A percentile compares a stretch with the other conserved stretches of the same genome.
phyloP scores from a whole-genome alignment of 2,329 filamentous ascomycete species.

The Didymella sp. region DNA sequence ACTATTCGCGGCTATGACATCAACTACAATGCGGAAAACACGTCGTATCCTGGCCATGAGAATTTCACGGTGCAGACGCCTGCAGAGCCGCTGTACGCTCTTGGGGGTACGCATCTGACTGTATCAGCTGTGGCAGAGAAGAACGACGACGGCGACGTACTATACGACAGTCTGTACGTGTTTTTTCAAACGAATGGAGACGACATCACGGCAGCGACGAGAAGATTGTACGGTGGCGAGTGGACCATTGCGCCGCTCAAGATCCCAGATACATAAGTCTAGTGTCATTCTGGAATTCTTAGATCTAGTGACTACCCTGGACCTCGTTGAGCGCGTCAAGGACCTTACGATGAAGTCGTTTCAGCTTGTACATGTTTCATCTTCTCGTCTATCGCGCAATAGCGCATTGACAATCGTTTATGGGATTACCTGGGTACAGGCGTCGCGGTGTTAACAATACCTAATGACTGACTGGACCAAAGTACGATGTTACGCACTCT shows the following conservation, averaged over 20 bases:
- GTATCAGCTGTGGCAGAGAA: slow-evolving; percentile 45
- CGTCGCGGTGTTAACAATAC: not conserved
- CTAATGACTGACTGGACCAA: not conserved
- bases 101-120: slow-evolving; percentile 52
- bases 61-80: slow-evolving; percentile 45
- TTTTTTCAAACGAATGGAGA: slow-evolving; percentile 42
- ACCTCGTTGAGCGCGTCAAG: not conserved
- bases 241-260: slow-evolving; percentile 38
- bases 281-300: too few species aligned
- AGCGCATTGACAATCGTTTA: not conserved
- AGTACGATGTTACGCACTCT: not conserved
- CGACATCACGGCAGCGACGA: slow-evolving; percentile 42
- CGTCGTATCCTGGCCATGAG: slow-evolving; percentile 36
- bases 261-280: slow-evolving; percentile 33
- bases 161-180: slow-evolving; percentile 42
- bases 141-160: slow-evolving; percentile 23
- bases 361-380: not conserved
- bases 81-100: slow-evolving; percentile 36
- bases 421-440: not conserved
- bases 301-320: not conserved
- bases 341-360: too few species aligned
- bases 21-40: slow-evolving; percentile 50
- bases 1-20: slow-evolving; percentile 52
- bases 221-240: slow-evolving; percentile 33
- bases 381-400: not conserved